These are phyloP conservation scores for Hydnomerulius pinastri DNA, from an alignment of 768 basidiomycete species.

Conservation along the genomic window DNA sequence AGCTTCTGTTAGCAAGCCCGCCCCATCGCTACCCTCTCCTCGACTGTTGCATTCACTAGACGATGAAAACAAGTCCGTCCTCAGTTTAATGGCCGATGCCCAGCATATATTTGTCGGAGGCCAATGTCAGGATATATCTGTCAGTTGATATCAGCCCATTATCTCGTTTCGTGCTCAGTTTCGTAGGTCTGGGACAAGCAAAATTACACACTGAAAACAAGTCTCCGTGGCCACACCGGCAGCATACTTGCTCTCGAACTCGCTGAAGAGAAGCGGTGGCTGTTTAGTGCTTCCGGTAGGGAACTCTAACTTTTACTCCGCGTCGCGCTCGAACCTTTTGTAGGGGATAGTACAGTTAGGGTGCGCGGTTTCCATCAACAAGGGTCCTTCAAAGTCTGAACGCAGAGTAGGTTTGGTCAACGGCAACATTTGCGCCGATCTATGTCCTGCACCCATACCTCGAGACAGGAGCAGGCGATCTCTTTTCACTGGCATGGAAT, in stretches of 20 bases:
- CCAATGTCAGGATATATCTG: constrained; percentile 76
- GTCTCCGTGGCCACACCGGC: constrained; percentile 79
- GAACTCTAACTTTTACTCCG: not conserved
- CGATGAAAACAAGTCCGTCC: constrained; percentile 66
- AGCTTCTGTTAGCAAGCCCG: constrained; percentile 64
- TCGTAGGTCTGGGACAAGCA: constrained; percentile 83
- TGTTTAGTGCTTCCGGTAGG: constrained; percentile 88
- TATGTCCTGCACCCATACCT: constrained; percentile 77
- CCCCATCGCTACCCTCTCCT: constrained; percentile 48
- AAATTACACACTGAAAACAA: constrained; percentile 66
- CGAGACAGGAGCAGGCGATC: constrained; percentile 81
- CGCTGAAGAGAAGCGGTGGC: constrained; percentile 74
- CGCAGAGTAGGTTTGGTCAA: constrained; percentile 74
- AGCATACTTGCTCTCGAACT: constrained; percentile 82
- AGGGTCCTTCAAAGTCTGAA: constrained; percentile 6
- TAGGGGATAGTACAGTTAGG: constrained; percentile 87
- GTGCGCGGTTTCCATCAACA: constrained; percentile 41
- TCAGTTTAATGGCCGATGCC: constrained; percentile 74
- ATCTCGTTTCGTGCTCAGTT: not conserved
- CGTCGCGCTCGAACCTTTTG: constrained; percentile 2
- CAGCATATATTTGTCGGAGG: constrained; percentile 81
- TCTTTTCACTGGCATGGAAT: constrained; percentile 85
- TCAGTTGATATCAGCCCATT: constrained; percentile 33
- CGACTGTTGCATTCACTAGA: constrained; percentile 68
- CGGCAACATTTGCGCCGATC: constrained; percentile 60